Percentiles rank a stretch among this genome's conserved stretches.
Evolutionary conservation across 345 rosid genomes (phyloP).

Genomic region (Mercurialis annua): DNA sequence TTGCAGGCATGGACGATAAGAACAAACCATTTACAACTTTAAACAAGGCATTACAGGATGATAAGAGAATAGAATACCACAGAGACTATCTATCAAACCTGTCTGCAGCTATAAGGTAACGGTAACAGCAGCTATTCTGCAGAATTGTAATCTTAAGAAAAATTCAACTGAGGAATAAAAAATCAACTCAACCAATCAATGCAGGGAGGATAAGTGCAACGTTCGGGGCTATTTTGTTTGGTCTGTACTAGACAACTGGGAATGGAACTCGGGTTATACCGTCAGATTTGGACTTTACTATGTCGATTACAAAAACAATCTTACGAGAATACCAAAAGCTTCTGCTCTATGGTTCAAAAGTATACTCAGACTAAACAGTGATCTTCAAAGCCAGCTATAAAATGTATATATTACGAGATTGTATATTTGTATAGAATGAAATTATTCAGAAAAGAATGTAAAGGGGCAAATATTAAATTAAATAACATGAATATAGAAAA

Average conservation of each 20-base stretch:
- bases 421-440: not conserved
- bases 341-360: conserved; percentile 74
- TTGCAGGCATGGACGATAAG: conserved; percentile 79
- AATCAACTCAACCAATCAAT: not conserved
- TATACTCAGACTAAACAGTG: conserved; percentile 33
- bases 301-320: conserved; percentile 72
- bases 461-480: no score
- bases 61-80: conserved; percentile 75
- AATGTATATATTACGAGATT: not conserved
- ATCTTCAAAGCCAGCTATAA: conserved; percentile 17
- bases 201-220: conserved; percentile 61
- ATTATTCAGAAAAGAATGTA: not conserved
- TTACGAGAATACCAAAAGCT: conserved; percentile 77
- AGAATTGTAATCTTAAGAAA: not conserved
- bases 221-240: conserved; percentile 73
- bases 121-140: not conserved
- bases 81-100: conserved; percentile 80
- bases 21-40: conserved; percentile 49
- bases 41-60: conserved; percentile 68
- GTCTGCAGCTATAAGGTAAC: conserved; percentile 80
- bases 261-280: conserved; percentile 90
- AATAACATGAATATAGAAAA: not conserved
- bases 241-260: conserved; percentile 97
- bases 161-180: conserved; percentile 2
- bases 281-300: conserved; percentile 82